Conservation (phyloP, 2,329 filamentous ascomycete genomes). For the Ophiostoma sp. region DNA sequence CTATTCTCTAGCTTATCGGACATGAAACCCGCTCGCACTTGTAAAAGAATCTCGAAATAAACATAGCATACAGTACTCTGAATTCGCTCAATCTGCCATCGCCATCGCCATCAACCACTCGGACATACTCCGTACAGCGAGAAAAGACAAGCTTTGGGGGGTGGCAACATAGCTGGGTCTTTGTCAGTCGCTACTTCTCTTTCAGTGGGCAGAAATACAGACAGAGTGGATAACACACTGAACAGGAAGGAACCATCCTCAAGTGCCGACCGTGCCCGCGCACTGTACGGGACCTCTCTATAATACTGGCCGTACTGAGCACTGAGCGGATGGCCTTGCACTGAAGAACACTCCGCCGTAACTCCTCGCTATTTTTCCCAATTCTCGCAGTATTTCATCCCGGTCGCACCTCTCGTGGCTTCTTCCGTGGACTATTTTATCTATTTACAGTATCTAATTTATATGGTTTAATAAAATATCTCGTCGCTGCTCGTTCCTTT, state of each 20-base stretch:
- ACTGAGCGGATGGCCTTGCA: not conserved
- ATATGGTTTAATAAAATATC: not conserved
- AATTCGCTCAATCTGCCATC: too few species aligned
- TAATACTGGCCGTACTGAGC: not conserved
- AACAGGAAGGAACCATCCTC: slow-evolving; percentile 13
- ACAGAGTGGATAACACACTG: not conserved
- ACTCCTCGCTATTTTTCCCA: not conserved
- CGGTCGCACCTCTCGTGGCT: not conserved
- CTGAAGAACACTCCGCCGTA: not conserved
- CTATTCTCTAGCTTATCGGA: not conserved
- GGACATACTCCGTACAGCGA: slow-evolving; percentile 9
- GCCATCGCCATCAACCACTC: not conserved
- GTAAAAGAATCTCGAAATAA: too few species aligned
- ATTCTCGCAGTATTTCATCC: slow-evolving; percentile 2
- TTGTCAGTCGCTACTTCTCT: not conserved
- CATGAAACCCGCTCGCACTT: not conserved
- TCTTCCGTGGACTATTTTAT: not conserved
- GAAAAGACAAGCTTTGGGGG: not conserved
- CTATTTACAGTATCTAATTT: not conserved
- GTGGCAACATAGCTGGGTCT: not conserved
- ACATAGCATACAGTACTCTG: too few species aligned
- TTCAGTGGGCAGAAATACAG: not conserved
- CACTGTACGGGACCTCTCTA: slow-evolving; percentile 5
- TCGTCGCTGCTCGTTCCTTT: not conserved
- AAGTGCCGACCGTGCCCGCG: slow-evolving; percentile 10